Evolutionary conservation across 352 stramenopile genomes (phyloP), one percentile per base, ranked within the genome.

Genomic region (Peronospora destructor): DNA sequence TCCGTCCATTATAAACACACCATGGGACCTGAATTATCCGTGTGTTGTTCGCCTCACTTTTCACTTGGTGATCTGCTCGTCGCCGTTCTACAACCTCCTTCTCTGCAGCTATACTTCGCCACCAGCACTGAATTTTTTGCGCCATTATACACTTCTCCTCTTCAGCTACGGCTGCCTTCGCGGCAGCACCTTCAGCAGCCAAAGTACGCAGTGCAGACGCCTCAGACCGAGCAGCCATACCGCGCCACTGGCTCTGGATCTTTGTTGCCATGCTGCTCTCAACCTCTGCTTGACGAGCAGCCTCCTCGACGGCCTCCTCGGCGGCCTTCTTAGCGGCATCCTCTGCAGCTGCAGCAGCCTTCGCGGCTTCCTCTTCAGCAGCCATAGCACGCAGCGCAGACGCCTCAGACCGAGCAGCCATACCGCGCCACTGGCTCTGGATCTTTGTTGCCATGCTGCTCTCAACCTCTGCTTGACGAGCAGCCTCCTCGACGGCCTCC

Each of bases 201-300:
- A 2, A 13, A 19, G 39, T 29, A 21, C 33, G 32, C n/a, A 50
- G 16, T 7, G 10, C 12, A 40, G 10, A 17, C 6, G 47, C 17
- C 39, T 47, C 37, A 7, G 12, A 45, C 2, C 49, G 35, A 12
- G 33, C 33, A 16, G 49, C 23, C 9, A 45, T 39, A 25, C 21
- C 12, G n/a, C 57, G 49, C 61, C 61, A 71, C 11, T 23, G 33
- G 32, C 57, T 48, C 59, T 71, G 61, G 14, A 71, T 49, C 11
- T 43, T 50, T 4, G 61, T 35, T 1, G 57, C 61, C 61, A 67
- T 67, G 8, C 52, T 11, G 32, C 66, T 58, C 23, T 66, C 51
- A 16, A 72, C 63, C 6, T 51, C 28, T n/a, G 45, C 32, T 21
- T 64, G 40, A 6, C 59, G 59, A 4, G 39, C 43, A 16, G 60